Conservation (phyloP, 148 eudicot species). For the Hydrangea macrophylla region DNA sequence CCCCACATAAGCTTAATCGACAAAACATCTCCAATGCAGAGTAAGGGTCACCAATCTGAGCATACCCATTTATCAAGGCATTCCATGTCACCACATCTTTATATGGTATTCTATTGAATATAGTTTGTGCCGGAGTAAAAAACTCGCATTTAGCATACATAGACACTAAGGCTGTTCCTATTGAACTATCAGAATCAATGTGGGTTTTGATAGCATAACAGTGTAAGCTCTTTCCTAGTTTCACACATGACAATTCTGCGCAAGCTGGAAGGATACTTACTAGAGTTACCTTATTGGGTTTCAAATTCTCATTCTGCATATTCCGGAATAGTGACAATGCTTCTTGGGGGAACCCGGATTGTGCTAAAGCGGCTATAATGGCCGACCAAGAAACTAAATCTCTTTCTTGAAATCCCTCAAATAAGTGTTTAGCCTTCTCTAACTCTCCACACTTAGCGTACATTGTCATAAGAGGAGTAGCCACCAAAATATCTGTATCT, state of each 20-base stretch:
- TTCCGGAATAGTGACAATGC: conserved; percentile 53
- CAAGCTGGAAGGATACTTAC: conserved; percentile 65
- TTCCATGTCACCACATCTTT: conserved; percentile 66
- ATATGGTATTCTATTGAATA: conserved; percentile 38
- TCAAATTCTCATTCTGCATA: conserved; percentile 47
- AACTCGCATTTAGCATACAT: conserved; percentile 61
- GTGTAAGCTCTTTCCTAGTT: conserved; percentile 63
- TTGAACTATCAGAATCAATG: conserved; percentile 35
- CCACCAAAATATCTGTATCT: conserved; percentile 47
- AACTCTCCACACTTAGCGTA: conserved; percentile 64
- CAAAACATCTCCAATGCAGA: conserved; percentile 40
- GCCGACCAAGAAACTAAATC: conserved; percentile 81
- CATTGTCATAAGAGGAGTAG: conserved; percentile 71
- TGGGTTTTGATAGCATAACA: conserved; percentile 52
- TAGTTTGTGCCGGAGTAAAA: conserved; percentile 37
- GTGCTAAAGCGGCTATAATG: conserved; percentile 54
- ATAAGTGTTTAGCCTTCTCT: conserved; percentile 41
- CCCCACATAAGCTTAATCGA: conserved; percentile 37
- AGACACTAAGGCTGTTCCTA: conserved; percentile 53
- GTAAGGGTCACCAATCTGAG: conserved; percentile 47
- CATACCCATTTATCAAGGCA: conserved; percentile 59
- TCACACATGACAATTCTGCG: conserved; percentile 38
- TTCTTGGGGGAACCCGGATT: conserved; percentile 42
- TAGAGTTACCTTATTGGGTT: conserved; percentile 57
- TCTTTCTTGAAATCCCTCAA: conserved; percentile 44